Base-by-base conservation (phyloP, 1,139 yeast genomes). In the Scheffersomyces illinoinensis region DNA sequence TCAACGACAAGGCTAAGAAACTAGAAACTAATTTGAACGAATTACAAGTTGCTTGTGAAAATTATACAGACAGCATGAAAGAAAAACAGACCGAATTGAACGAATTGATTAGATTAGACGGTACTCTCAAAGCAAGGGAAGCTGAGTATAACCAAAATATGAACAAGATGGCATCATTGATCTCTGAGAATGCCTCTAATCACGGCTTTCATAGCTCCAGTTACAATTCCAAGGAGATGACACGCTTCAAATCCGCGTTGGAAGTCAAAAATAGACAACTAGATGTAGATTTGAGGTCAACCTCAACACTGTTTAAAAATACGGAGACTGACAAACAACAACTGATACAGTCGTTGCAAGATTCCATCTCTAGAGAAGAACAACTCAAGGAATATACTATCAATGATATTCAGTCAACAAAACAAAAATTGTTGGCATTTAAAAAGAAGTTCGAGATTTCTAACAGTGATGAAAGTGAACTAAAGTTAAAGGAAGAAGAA, bases 91-190 rank as follows among this genome's bases (percentile, higher is more conserved):
- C 66, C 0, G 66, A 72, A 5, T 78, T 81, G 57, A 83, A 84
- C 62, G 71, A 71, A 1, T 69, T 79, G 21, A 80, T 84, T 7
- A 75, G 86, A 46, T 68, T 77, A 54, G 99, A 86, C 62, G 97
- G 96, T 2, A 83, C 86, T 54, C 73, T 88, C 55, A 78, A 77
- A 57, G 84, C 87, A 0, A 81, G 83, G 52, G 79, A 79, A 54
- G 76, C 75, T 2, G 76, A 75, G 5, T 73, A 78, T 60, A 66
- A 74, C 19, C 61, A 63, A 10, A 77, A 80, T 57, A 39, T 70
- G 21, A 26, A 62, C 5, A 61, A 58, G 3, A 60, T 78, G 49
- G 63, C 66, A 47, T 61, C 61, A 1, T 53, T 74, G 3, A 55
- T 67, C 6, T 57, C 56, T 10, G 48, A 56, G 19, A 33, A 56